These are phyloP conservation scores for Candida corydali DNA, from an alignment of 805 yeast species.

Conservation along the genomic window DNA sequence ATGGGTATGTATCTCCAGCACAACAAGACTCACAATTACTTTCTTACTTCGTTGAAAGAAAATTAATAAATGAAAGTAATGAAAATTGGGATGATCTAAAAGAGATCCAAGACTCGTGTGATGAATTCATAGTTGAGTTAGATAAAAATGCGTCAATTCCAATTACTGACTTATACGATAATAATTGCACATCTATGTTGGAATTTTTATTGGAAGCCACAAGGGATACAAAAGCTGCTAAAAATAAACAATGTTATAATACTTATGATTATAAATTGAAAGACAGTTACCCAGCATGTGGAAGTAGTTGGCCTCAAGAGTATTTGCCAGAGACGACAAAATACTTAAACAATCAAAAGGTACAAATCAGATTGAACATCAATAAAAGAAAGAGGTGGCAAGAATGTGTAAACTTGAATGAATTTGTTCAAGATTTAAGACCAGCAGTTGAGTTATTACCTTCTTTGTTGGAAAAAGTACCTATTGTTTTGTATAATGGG, in stretches of 20 bases:
- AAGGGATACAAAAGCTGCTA: conserved; percentile 18
- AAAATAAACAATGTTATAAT: conserved; percentile 62
- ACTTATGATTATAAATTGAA: conserved; percentile 73
- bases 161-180: conserved; percentile 17
- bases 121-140: conserved; percentile 40
- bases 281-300: conserved; percentile 83
- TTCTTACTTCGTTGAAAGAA: conserved; percentile 62
- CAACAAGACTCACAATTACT: conserved; percentile 77
- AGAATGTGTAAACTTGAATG: conserved; percentile 66
- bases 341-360: conserved; percentile 46
- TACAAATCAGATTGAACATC: conserved; percentile 49
- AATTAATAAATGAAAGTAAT: conserved; percentile 44
- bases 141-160: conserved; percentile 15
- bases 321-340: conserved; percentile 46
- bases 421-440: conserved; percentile 51
- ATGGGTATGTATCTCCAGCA: conserved; percentile 91
- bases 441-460: conserved; percentile 70
- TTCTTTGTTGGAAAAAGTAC: conserved; percentile 50
- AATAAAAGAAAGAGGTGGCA: conserved; percentile 51
- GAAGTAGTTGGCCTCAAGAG: conserved; percentile 85
- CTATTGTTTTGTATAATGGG: conserved; percentile 78
- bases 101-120: conserved; percentile 57
- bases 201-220: conserved; percentile 32
- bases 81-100: conserved; percentile 39
- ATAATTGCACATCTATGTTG: conserved; percentile 48